These are phyloP conservation scores for Phyllosticta citribraziliensis DNA, from an alignment of 2,329 filamentous ascomycete species.

Conservation along the genomic window DNA sequence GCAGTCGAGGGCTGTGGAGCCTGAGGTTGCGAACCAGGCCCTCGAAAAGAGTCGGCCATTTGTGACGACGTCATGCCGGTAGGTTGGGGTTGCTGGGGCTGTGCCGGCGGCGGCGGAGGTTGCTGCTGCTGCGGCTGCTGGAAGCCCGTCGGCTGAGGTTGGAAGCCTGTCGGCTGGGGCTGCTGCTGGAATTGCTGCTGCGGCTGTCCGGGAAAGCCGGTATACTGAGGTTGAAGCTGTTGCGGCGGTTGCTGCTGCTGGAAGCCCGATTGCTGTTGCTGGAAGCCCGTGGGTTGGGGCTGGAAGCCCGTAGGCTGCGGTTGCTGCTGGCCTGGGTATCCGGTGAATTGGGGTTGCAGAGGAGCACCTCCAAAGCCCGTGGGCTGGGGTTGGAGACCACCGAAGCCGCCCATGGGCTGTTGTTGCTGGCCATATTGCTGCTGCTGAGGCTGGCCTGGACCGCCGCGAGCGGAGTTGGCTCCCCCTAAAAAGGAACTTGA, in stretches of 20 bases:
- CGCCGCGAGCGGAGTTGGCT: constrained; percentile 65
- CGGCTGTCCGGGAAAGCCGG: constrained; percentile 38
- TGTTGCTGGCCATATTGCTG: constrained; percentile 43
- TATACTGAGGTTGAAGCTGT: constrained; percentile 34
- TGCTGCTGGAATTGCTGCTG: constrained; percentile 37
- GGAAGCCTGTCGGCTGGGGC: constrained; percentile 17
- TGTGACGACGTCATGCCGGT: constrained; percentile 53
- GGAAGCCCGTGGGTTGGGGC: constrained; percentile 33
- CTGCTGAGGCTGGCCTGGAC: constrained; percentile 36
- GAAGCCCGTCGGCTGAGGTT: constrained; percentile 29
- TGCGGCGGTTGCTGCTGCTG: constrained; percentile 29
- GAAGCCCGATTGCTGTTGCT: constrained; percentile 33
- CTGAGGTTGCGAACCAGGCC: constrained; percentile 20
- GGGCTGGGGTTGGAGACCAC: constrained; percentile 36
- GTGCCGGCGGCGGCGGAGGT: constrained; percentile 38
- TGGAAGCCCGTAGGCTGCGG: constrained; percentile 28
- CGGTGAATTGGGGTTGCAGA: constrained; percentile 56
- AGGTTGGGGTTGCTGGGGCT: constrained; percentile 43
- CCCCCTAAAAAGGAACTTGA: constrained; percentile 79
- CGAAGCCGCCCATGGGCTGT: constrained; percentile 46
- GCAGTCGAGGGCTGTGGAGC: constrained; percentile 44
- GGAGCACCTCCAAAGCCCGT: constrained; percentile 44
- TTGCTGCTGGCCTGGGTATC: constrained; percentile 34
- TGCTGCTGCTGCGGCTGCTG: constrained; percentile 31
- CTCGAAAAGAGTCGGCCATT: constrained; percentile 54